phyloP scores from a whole-genome alignment of 169 alveolate species.

The Miamiensis avidus region DNA sequence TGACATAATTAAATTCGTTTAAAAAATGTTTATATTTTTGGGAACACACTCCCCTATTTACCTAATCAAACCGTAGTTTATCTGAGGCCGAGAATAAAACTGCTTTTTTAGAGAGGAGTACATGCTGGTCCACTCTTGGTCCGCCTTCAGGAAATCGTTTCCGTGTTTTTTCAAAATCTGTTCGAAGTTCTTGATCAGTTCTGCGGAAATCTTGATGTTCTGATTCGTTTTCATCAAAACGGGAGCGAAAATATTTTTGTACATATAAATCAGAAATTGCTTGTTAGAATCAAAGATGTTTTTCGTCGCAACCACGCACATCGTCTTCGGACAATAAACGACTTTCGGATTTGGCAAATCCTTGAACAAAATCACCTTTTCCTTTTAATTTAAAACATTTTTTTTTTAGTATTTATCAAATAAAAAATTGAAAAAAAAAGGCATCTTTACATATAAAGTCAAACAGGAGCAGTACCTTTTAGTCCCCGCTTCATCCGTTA shows the following conservation, averaged over 20 bases:
- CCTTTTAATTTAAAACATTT: background rate
- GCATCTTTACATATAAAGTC: conserved; percentile 4
- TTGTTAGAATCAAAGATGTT: background rate
- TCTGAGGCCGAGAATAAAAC: background rate
- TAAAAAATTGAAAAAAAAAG: background rate
- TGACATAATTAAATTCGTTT: too few species aligned
- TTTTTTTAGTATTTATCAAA: background rate
- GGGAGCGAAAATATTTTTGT: background rate
- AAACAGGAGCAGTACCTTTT: conserved; percentile 23
- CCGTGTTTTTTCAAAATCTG: background rate
- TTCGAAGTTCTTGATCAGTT: background rate
- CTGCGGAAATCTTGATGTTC: background rate
- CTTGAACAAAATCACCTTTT: background rate
- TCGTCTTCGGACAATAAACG: background rate
- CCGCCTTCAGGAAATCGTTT: background rate
- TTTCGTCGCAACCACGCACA: background rate
- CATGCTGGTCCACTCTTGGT: background rate
- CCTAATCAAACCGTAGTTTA: background rate
- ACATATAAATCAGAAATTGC: background rate
- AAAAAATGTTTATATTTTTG: too few species aligned
- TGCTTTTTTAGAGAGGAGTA: too few species aligned
- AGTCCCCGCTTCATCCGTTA: conserved; percentile 2
- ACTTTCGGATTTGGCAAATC: background rate
- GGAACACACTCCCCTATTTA: too few species aligned
- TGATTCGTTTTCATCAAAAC: background rate